A percentile compares a stretch with the other conserved stretches of the same genome.
phyloP scores from a whole-genome alignment of 2,329 filamentous ascomycete genomes.

The Phaeophleospora eucalypticola region DNA sequence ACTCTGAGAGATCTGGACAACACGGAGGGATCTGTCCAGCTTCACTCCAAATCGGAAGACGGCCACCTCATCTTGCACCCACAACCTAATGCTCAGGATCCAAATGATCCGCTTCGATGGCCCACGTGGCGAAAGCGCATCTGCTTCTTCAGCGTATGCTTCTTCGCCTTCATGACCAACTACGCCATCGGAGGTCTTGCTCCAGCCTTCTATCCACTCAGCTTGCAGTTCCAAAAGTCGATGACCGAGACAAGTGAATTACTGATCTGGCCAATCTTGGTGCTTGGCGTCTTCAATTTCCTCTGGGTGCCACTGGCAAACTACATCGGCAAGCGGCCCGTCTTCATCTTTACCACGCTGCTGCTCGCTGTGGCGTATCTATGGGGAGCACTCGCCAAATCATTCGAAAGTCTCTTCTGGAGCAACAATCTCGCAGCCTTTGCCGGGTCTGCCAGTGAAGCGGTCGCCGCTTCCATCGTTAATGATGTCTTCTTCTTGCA shows the following conservation, averaged over 20 bases:
- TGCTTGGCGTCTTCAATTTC: slow-evolving; percentile 51
- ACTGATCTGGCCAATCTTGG: slow-evolving; percentile 42
- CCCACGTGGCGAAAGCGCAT: slow-evolving; percentile 45
- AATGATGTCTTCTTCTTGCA: slow-evolving; percentile 34
- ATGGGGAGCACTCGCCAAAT: slow-evolving; percentile 43
- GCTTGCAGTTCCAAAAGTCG: slow-evolving; percentile 45
- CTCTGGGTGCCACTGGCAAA: slow-evolving; percentile 49
- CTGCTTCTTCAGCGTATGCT: slow-evolving; percentile 43
- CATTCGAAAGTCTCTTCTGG: slow-evolving; percentile 44
- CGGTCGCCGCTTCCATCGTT: slow-evolving; percentile 40
- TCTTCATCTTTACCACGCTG: slow-evolving; percentile 43
- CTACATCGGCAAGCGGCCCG: slow-evolving; percentile 46
- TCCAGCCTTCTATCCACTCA: slow-evolving; percentile 42
- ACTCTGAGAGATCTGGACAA: slow-evolving; percentile 36
- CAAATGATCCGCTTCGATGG: slow-evolving; percentile 50
- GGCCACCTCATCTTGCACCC: slow-evolving; percentile 43
- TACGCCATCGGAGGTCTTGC: slow-evolving; percentile 44
- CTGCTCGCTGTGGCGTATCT: slow-evolving; percentile 46
- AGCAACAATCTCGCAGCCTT: slow-evolving; percentile 45
- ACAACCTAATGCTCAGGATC: slow-evolving; percentile 43
- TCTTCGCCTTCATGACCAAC: slow-evolving; percentile 47
- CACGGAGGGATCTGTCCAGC: slow-evolving; percentile 38
- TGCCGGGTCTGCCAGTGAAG: slow-evolving; percentile 44
- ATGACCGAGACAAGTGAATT: slow-evolving; percentile 42
- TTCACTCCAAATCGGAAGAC: slow-evolving; percentile 25